Base-by-base conservation (phyloP, 176 grass and related monocot genomes). In the Lolium multiflorum region DNA sequence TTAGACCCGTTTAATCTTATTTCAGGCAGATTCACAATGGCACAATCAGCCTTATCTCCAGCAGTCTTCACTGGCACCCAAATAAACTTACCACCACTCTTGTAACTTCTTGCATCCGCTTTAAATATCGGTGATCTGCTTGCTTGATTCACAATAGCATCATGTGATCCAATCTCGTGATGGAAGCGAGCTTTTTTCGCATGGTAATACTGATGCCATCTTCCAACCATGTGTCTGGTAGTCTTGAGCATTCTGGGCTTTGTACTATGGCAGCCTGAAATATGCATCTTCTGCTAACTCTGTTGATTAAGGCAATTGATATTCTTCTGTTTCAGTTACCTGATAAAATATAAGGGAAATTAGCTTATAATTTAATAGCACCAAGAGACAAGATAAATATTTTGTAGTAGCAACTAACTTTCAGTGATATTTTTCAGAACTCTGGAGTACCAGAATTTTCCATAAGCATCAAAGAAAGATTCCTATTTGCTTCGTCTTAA, bases 371-470 rank as follows among this genome's bases (percentile, higher is more conserved):
- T 21, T n/a, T 17, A 9, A 12, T 20, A 71, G 18, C 17, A n/a
- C 44, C 38, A 71, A n/a, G 68, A 71, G 38, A 38, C 39, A 71
- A 71, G 18, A n/a, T 35, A 71, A 71, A 69, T 20, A 61, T 22
- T 24, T 24, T 22, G n/a, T 0, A 61, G 28, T 4, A 64, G 3
- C 11, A 28, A 35, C 1, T 35, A 64, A 64, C 22, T 28, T 13
- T 41, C 9, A 70, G 9, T 41, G 67, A n/a, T n/a, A 41, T 70
- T 70, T 70, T 1, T 38, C 35, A 41, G 31, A 20, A 70, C 66
- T 4, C 5, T 1, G 17, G 1, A 41, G 9, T 43, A 15, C 4
- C 3, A 41, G 67, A 43, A 70, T 41, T 41, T 70, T 70, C 3
- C 0, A 43, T 8, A 70, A 18, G 67, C 16, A 41, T 70, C 31